These are phyloP conservation scores for Kockiozyma suomiensis DNA, from an alignment of 805 yeast genomes.

Conservation along the genomic window DNA sequence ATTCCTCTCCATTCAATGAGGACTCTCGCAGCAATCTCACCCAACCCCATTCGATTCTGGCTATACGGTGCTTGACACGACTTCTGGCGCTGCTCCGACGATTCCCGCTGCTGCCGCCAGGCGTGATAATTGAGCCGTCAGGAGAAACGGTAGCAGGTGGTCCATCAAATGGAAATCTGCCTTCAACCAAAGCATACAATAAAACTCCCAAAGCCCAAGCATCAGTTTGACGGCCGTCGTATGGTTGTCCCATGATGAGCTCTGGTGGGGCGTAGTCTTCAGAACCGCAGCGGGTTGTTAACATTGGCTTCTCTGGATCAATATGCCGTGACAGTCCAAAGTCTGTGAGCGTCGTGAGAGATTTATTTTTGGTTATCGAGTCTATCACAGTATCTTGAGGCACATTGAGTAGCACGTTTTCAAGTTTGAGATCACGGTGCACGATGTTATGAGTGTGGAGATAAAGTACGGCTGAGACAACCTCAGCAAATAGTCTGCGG, in stretches of 20 bases:
- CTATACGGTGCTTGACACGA: conserved; percentile 83
- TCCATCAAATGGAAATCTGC: conserved; percentile 88
- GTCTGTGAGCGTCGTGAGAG: conserved; percentile 71
- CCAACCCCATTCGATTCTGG: conserved; percentile 94
- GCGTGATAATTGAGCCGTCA: conserved; percentile 7
- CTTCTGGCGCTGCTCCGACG: conserved; percentile 45
- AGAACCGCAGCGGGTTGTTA: conserved; percentile 91
- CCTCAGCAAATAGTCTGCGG: conserved; percentile 68
- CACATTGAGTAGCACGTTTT: conserved; percentile 52
- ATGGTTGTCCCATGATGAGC: conserved; percentile 81
- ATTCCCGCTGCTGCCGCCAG: conserved; percentile 42
- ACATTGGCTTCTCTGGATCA: conserved; percentile 59
- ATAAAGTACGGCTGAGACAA: conserved; percentile 68
- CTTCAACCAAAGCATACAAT: conserved; percentile 80
- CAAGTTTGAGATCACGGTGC: conserved; percentile 91
- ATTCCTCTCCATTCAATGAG: conserved; percentile 30
- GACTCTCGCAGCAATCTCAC: conserved; percentile 46
- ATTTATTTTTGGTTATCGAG: conserved; percentile 29
- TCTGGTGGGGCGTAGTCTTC: conserved; percentile 98
- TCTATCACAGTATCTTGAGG: conserved; percentile 43
- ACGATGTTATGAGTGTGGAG: conserved; percentile 70
- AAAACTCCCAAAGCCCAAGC: conserved; percentile 95
- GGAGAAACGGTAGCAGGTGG: conserved; percentile 49
- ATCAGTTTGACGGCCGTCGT: conserved; percentile 89
- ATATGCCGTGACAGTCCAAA: conserved; percentile 83